Conservation (phyloP, 345 rosid genomes). For the Moringa oleifera region DNA sequence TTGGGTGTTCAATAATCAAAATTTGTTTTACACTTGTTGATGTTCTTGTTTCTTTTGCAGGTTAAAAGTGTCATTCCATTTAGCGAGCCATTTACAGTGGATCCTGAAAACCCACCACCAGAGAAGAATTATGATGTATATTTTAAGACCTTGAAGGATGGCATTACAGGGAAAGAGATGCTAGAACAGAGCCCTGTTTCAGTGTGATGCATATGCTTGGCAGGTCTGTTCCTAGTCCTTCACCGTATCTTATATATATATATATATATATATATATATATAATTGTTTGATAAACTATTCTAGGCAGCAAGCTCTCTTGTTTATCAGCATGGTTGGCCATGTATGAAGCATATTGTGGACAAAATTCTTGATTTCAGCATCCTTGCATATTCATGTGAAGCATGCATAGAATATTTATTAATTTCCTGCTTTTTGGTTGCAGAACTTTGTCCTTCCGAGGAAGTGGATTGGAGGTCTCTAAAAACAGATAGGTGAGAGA, state of each 20-base stretch:
- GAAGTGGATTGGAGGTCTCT: neutral
- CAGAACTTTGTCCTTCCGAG: neutral
- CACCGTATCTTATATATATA: too few species aligned
- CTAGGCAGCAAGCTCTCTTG: too few species aligned
- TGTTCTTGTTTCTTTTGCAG: slow-evolving; percentile 28
- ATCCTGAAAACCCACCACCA: slow-evolving; percentile 81
- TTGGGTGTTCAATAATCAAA: neutral
- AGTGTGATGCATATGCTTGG: slow-evolving; percentile 27
- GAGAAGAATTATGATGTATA: slow-evolving; percentile 77
- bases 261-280: too few species aligned
- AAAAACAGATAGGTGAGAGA: neutral
- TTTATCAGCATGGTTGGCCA: too few species aligned
- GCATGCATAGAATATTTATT: too few species aligned
- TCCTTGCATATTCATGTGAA: too few species aligned
- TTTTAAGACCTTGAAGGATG: slow-evolving; percentile 69
- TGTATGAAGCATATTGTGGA: too few species aligned
- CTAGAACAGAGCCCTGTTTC: slow-evolving; percentile 52
- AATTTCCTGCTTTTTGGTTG: neutral
- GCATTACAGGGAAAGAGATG: slow-evolving; percentile 75
- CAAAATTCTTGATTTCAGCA: too few species aligned
- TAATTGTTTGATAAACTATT: too few species aligned
- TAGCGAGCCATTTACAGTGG: slow-evolving; percentile 78
- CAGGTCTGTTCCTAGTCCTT: neutral
- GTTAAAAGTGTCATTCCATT: slow-evolving; percentile 89
- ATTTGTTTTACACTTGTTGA: neutral